These are phyloP conservation scores for Coemansia sp. DNA, from an alignment of 192 early-diverging fungal genomes.

Conservation along the genomic window DNA sequence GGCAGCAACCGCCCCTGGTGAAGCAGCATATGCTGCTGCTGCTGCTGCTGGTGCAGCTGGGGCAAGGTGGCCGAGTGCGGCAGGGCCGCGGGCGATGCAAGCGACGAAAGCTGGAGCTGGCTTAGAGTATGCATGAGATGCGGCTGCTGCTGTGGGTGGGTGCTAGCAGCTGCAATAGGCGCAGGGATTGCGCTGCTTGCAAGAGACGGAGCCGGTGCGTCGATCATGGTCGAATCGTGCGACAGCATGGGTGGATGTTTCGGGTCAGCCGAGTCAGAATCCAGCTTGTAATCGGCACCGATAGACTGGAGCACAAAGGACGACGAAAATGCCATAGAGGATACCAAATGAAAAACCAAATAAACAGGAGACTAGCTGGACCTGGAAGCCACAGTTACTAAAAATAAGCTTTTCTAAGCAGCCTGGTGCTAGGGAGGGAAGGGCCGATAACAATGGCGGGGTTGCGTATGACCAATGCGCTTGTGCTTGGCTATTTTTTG, in stretches of 20 bases:
- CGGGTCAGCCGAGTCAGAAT: not conserved
- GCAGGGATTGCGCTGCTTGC: not conserved
- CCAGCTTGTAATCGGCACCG: not conserved
- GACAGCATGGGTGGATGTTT: not conserved
- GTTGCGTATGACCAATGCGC: not conserved
- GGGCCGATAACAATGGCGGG: not conserved
- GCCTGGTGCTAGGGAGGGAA: not conserved
- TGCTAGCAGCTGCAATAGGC: not conserved
- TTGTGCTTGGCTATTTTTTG: conserved; percentile 3
- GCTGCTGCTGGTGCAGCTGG: conserved; percentile 1
- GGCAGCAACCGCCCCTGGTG: not conserved
- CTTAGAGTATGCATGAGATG: conserved; percentile 6
- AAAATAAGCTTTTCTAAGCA: not conserved
- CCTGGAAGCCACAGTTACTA: not conserved
- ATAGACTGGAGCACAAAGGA: not conserved
- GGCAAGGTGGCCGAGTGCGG: not conserved
- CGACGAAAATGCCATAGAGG: conserved; percentile 6
- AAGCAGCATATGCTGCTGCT: not conserved
- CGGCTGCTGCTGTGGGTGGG: conserved; percentile 3
- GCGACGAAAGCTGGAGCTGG: conserved; percentile 6
- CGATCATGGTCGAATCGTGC: conserved; percentile 8
- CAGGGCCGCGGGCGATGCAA: not conserved
- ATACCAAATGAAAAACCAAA: not conserved
- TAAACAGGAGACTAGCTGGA: not conserved
- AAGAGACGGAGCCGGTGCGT: not conserved